Conservation (phyloP, 345 rosid genomes). For the Dovyalis caffra region DNA sequence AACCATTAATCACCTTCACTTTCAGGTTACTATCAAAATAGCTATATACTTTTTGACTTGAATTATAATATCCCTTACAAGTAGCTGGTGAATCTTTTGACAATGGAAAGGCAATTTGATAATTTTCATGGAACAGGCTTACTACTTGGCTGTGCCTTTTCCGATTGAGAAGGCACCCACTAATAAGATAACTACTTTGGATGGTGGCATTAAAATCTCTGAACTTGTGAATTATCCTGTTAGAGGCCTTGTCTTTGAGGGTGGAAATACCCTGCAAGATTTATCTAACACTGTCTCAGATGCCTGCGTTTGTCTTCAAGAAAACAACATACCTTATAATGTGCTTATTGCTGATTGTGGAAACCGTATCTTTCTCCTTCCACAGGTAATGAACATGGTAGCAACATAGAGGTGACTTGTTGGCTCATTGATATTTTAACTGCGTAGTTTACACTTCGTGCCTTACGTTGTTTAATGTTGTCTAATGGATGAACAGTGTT, state of each 20-base stretch:
- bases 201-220: constrained; percentile 56
- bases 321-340: constrained; percentile 84
- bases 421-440: background rate
- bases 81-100: background rate
- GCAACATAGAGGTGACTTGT: background rate
- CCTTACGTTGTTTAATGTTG: background rate
- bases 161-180: constrained; percentile 87
- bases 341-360: constrained; percentile 83
- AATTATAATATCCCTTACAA: background rate
- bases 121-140: constrained; percentile 55
- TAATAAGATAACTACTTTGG: constrained; percentile 44
- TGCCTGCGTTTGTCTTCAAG: constrained; percentile 84
- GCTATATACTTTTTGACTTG: background rate
- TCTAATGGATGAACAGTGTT: constrained; percentile 53
- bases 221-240: constrained; percentile 77
- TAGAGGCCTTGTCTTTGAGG: constrained; percentile 80
- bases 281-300: constrained; percentile 58
- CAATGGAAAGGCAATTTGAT: background rate
- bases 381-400: constrained; percentile 61
- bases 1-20: constrained; percentile 97
- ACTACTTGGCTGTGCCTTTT: constrained; percentile 70
- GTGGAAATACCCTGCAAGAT: constrained; percentile 58
- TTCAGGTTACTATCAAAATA: constrained; percentile 55
- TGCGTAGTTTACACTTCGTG: background rate
- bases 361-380: constrained; percentile 68